Evolutionary conservation across 805 yeast genomes (phyloP), one percentile per base, ranked within the genome.

Genomic region (Groenewaldozyma tartarivorans): DNA sequence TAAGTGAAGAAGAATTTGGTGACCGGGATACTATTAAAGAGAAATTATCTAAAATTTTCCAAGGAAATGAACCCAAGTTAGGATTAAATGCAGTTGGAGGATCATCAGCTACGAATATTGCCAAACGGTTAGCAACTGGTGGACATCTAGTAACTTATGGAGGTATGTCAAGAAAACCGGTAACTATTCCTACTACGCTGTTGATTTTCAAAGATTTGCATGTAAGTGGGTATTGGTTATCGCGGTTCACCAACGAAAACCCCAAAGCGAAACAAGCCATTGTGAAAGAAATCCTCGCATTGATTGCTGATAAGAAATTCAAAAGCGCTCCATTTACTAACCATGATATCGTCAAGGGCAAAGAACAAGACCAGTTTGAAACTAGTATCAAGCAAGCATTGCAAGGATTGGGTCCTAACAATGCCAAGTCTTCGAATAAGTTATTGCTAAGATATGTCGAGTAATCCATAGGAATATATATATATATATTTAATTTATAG

Each of bases 41-140:
- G 26, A 54, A 64, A 59, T 56, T 70, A 19, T 56, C 64, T 33
- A 58, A 62, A 15, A 13, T n/a, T 21, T n/a, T n/a, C n/a, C n/a
- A n/a, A n/a, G 15, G 11, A 5, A 70, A 80, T 70, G 63, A 74
- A 2, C 72, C 90, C 51, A 79, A 75, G 58, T 67, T 92, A 39
- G 99, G 86, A 1, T 67, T 92, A 49, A 92, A 92, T 63, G 84
- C 95, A 54, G 90, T 94, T 27, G 96, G 98, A 41, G 99, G 99
- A 26, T 73, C 81, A 45, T 80, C 86, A 29, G 75, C 86, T 17
- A 70, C 94, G 0, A 80, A 80, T 33, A 69, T 92, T 51, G 90
- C 95, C 6, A 72, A 96, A 50, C 90, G 87, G 58, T 69, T 92
- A 42, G 43, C 36, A 26, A 77, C 76, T 30, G 63, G 67, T 13